These are phyloP conservation scores for Candida quercuum DNA, from an alignment of 805 yeast genomes.

Conservation along the genomic window DNA sequence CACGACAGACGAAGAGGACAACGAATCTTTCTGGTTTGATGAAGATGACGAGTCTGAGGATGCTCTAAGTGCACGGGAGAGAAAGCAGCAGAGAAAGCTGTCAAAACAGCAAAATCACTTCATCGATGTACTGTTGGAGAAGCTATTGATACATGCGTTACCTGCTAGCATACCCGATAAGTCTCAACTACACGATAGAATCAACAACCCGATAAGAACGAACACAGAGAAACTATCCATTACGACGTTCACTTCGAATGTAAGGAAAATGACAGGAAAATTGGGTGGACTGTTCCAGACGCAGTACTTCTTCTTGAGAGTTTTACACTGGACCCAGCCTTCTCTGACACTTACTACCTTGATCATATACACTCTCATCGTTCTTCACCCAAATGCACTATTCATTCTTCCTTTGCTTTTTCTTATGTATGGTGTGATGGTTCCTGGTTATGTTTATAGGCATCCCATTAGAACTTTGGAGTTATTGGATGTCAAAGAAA, in stretches of 20 bases:
- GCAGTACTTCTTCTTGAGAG: slow-evolving; percentile 55
- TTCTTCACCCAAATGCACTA: slow-evolving; percentile 67
- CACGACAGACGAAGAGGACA: slow-evolving; percentile 21
- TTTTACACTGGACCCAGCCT: slow-evolving; percentile 74
- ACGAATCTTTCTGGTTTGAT: slow-evolving; percentile 22
- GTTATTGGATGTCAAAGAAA: slow-evolving; percentile 36
- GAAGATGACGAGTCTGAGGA: slow-evolving; percentile 13
- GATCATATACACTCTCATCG: slow-evolving; percentile 56
- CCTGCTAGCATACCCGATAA: slow-evolving; percentile 46
- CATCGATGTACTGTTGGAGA: slow-evolving; percentile 52
- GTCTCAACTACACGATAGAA: slow-evolving; percentile 34
- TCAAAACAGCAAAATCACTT: slow-evolving; percentile 37
- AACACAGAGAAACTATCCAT: slow-evolving; percentile 53
- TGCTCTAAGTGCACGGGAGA: slow-evolving; percentile 1
- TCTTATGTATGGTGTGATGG: slow-evolving; percentile 50
- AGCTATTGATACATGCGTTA: slow-evolving; percentile 43
- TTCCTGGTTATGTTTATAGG: slow-evolving; percentile 64
- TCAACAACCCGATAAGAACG: slow-evolving; percentile 39
- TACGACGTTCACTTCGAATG: slow-evolving; percentile 47
- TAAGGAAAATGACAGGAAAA: slow-evolving; percentile 49
- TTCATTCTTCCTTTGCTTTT: slow-evolving; percentile 57
- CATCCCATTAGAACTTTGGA: slow-evolving; percentile 55
- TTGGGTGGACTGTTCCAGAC: slow-evolving; percentile 52
- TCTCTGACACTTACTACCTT: slow-evolving; percentile 59
- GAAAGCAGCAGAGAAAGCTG: slow-evolving; percentile 8